Conservation (phyloP, 2,329 filamentous ascomycete species). For the Fulvia fulva region DNA sequence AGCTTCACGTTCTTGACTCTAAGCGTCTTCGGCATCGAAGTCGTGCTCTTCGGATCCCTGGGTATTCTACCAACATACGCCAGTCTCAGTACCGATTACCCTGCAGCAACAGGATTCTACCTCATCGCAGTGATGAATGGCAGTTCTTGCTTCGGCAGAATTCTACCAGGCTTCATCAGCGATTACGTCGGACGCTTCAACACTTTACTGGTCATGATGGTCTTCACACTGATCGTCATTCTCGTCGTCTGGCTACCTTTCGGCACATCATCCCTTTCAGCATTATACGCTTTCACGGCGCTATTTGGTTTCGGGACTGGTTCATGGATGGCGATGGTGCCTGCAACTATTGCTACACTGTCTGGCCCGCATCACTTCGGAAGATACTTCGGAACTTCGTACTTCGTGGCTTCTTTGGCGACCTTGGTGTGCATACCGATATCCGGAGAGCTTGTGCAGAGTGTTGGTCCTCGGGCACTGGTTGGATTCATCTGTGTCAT, state of each 20-base stretch:
- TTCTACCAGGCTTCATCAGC: constrained; percentile 43
- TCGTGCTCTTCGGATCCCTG: constrained; percentile 48
- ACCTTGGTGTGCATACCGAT: constrained; percentile 46
- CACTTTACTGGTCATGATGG: constrained; percentile 37
- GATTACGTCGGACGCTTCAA: constrained; percentile 48
- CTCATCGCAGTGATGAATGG: constrained; percentile 45
- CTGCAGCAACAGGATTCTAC: constrained; percentile 37
- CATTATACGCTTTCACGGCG: constrained; percentile 44
- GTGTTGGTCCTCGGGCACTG: constrained; percentile 42
- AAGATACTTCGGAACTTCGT: constrained; percentile 47
- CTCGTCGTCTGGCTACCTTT: constrained; percentile 45
- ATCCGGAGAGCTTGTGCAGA: constrained; percentile 45
- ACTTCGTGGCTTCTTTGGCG: constrained; percentile 45
- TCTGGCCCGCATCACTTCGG: constrained; percentile 48
- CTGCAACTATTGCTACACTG: constrained; percentile 46
- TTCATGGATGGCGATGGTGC: constrained; percentile 44
- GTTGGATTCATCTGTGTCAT: constrained; percentile 47
- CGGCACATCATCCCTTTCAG: constrained; percentile 36
- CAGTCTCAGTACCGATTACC: constrained; percentile 34
- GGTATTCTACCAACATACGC: constrained; percentile 48
- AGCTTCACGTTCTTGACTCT: constrained; percentile 9
- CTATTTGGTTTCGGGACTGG: constrained; percentile 50
- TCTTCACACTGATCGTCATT: constrained; percentile 40
- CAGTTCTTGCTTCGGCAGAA: constrained; percentile 41
- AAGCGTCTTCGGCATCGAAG: constrained; percentile 41